Percentiles rank a stretch among this genome's conserved stretches.
These are phyloP conservation scores for Cnidoscolus chayamansa DNA, from an alignment of 441 rosid genomes.

Conservation along the genomic window DNA sequence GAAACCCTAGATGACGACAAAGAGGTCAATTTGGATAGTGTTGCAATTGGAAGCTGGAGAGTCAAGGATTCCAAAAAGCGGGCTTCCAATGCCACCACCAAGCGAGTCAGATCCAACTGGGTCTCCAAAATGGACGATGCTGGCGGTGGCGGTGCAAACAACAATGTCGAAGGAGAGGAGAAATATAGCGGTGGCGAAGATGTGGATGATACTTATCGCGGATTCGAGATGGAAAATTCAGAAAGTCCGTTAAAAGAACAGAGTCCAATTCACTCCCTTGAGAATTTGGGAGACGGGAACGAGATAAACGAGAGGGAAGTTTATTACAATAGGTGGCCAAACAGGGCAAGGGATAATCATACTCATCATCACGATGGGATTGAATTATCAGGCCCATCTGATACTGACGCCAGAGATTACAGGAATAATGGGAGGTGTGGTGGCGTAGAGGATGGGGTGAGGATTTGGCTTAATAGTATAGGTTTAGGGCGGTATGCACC, in stretches of 20 bases:
- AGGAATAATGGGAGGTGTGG: constrained; percentile 30
- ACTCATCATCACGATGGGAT: constrained; percentile 34
- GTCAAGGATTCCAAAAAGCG: constrained; percentile 53
- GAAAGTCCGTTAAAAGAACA: constrained; percentile 59
- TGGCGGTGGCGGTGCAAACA: constrained; percentile 23
- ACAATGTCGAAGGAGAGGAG: constrained; percentile 36
- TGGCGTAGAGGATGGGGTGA: constrained; percentile 61
- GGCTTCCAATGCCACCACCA: constrained; percentile 35
- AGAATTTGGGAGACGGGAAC: constrained; percentile 50
- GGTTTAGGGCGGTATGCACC: constrained; percentile 88
- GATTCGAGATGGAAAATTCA: constrained; percentile 50
- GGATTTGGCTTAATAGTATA: constrained; percentile 76
- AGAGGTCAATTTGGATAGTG: constrained; percentile 47
- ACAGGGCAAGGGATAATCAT: constrained; percentile 28
- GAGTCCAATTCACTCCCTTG: constrained; percentile 58
- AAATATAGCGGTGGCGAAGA: constrained; percentile 49
- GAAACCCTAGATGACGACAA: constrained; percentile 62
- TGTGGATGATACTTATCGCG: constrained; percentile 41
- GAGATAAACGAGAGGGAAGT: constrained; percentile 42
- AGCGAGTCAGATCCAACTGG: constrained; percentile 66
- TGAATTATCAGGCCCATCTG: constrained; percentile 56
- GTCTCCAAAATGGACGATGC: constrained; percentile 43
- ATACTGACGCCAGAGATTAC: constrained; percentile 39
- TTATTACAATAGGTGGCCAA: constrained; percentile 32
- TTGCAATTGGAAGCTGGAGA: constrained; percentile 69